Percentiles rank a stretch among this genome's conserved stretches.
Conservation (phyloP, 495 filamentous ascomycete genomes). For the Talaromyces adpressus region DNA sequence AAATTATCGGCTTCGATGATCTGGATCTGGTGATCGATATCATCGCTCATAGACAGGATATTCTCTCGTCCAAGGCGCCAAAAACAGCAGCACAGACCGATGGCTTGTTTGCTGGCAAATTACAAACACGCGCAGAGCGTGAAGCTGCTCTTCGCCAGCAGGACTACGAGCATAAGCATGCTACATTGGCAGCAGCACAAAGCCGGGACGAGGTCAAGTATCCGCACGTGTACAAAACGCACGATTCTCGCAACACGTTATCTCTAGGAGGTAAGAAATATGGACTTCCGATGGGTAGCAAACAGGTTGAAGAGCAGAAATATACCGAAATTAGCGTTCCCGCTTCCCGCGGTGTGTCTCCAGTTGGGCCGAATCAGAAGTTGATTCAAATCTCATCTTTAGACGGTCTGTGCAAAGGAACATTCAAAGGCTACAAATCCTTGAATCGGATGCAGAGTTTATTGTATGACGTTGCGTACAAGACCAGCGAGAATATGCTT, state of each 20-base stretch:
- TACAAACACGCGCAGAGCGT: slow-evolving; percentile 70
- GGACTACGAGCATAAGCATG: slow-evolving; percentile 77
- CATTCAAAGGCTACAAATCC: slow-evolving; percentile 88
- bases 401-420: slow-evolving; percentile 84
- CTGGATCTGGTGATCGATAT: slow-evolving; percentile 83
- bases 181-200: slow-evolving; percentile 54
- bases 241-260: slow-evolving; percentile 76
- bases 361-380: slow-evolving; percentile 59
- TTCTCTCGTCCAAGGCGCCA: slow-evolving; percentile 36
- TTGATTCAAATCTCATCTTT: slow-evolving; percentile 71
- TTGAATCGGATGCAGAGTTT: slow-evolving; percentile 98
- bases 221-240: slow-evolving; percentile 84
- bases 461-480: slow-evolving; percentile 92
- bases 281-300: slow-evolving; percentile 59
- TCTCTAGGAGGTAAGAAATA: slow-evolving; percentile 71
- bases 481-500: slow-evolving; percentile 95
- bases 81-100: slow-evolving; percentile 35
- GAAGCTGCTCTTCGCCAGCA: slow-evolving; percentile 64
- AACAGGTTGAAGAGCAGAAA: slow-evolving; percentile 53
- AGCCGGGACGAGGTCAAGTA: slow-evolving; percentile 62
- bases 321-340: slow-evolving; percentile 89
- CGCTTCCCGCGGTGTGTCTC: slow-evolving; percentile 64
- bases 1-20: slow-evolving; percentile 88
- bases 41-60: slow-evolving; percentile 61
- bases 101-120: slow-evolving; percentile 43